A percentile compares a stretch with the other conserved stretches of the same genome.
phyloP scores from a whole-genome alignment of 805 yeast genomes.

The Lipomyces yamanashiensis region DNA sequence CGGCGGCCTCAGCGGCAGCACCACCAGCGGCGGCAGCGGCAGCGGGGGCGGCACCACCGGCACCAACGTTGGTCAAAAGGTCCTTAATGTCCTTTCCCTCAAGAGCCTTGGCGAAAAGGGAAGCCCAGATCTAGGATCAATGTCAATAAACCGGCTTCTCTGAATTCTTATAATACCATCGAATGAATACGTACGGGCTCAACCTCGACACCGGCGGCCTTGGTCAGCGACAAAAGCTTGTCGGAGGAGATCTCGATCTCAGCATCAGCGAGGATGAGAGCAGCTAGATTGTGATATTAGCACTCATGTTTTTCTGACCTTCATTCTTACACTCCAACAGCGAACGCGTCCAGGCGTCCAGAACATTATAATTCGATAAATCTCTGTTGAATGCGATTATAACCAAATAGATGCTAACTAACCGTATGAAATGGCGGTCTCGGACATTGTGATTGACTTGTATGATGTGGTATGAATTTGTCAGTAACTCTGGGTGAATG shows the following conservation, averaged over 20 bases:
- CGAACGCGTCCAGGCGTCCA: no score
- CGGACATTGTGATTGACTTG: constrained; percentile 40
- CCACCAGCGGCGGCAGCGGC: constrained; percentile 70
- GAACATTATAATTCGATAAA: no score
- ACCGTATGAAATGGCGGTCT: constrained; percentile 87
- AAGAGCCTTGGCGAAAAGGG: constrained; percentile 85
- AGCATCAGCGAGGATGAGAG: constrained; percentile 96
- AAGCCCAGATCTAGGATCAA: constrained; percentile 68
- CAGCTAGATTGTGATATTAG: constrained; percentile 57
- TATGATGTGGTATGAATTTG: not conserved
- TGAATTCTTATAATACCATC: not conserved
- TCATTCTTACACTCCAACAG: not conserved
- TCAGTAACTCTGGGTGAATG: not conserved
- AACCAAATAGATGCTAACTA: not conserved
- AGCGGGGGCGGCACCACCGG: constrained; percentile 77
- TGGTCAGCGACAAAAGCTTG: constrained; percentile 75
- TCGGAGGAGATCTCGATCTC: constrained; percentile 91
- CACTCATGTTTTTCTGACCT: not conserved
- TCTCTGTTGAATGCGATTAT: no score
- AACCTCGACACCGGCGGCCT: constrained; percentile 82
- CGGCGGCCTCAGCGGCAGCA: constrained; percentile 44
- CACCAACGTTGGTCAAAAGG: constrained; percentile 67
- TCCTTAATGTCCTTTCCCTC: constrained; percentile 84
- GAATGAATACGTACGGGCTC: constrained; percentile 53
- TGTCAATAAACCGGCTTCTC: not conserved